Evolutionary conservation across 805 yeast species (phyloP).

Genomic region (Saturnispora gosingensis): DNA sequence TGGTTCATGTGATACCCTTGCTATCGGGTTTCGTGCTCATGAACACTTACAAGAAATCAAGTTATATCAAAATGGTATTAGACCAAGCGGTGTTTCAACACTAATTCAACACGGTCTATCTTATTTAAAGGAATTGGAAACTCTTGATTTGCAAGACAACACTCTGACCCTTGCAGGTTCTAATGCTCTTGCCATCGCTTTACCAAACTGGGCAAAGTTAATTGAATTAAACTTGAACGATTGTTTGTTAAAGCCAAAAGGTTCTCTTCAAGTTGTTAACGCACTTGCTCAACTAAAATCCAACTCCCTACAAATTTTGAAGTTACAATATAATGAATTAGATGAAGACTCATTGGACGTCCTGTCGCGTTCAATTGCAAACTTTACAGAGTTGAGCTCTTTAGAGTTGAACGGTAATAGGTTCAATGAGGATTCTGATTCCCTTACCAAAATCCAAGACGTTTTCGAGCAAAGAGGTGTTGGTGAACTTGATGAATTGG

Average conservation of each 20-base stretch:
- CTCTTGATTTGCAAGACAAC: constrained; percentile 87
- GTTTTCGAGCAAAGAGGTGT: constrained; percentile 62
- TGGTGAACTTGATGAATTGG: constrained; percentile 87
- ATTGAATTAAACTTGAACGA: constrained; percentile 81
- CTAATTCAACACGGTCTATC: constrained; percentile 66
- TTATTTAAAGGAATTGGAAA: constrained; percentile 48
- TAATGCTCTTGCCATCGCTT: constrained; percentile 48
- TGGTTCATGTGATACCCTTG: constrained; percentile 80
- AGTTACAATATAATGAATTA: constrained; percentile 84
- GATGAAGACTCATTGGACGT: constrained; percentile 52
- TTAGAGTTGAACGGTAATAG: constrained; percentile 91
- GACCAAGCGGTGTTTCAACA: constrained; percentile 83
- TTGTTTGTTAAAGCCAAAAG: constrained; percentile 73
- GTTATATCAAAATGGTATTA: constrained; percentile 92
- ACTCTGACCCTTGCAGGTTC: constrained; percentile 75
- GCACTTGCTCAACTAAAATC: constrained; percentile 32
- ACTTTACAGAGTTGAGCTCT: constrained; percentile 47
- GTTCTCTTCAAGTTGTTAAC: constrained; percentile 41
- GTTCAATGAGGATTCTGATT: constrained; percentile 79
- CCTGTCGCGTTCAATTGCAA: constrained; percentile 45
- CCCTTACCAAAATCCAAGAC: constrained; percentile 48
- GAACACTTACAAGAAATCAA: constrained; percentile 54
- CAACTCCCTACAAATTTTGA: constrained; percentile 35
- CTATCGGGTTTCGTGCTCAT: constrained; percentile 79
- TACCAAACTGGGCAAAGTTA: constrained; percentile 57